A percentile compares a stretch with the other conserved stretches of the same genome.
Evolutionary conservation across 2,329 filamentous ascomycete genomes (phyloP).

Genomic region (Monosporascus sp.): DNA sequence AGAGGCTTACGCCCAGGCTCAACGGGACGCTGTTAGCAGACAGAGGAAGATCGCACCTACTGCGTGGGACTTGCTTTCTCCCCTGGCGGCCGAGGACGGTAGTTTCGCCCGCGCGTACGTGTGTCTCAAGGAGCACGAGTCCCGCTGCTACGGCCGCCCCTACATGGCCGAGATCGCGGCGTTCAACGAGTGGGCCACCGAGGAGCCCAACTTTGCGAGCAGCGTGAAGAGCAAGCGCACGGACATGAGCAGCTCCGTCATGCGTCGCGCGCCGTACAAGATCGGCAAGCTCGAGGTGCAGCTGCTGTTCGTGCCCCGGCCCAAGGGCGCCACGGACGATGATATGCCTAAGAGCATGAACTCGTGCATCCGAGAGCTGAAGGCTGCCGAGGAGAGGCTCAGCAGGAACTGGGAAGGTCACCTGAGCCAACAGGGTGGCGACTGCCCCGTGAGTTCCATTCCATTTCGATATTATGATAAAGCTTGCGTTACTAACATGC

Average conservation of each 20-base stretch:
- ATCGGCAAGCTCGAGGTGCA: conserved; percentile 92
- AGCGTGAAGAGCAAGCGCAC: conserved; percentile 90
- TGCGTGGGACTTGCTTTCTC: conserved; percentile 81
- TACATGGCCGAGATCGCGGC: conserved; percentile 85
- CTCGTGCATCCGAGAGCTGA: conserved; percentile 87
- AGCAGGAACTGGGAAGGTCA: conserved; percentile 79
- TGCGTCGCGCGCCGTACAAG: conserved; percentile 89
- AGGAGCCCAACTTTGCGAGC: conserved; percentile 70
- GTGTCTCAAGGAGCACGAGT: conserved; percentile 87
- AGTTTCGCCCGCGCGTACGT: conserved; percentile 94
- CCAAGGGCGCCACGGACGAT: conserved; percentile 78
- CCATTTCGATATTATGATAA: background rate
- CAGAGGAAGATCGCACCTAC: conserved; percentile 60
- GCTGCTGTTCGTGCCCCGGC: conserved; percentile 88
- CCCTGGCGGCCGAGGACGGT: conserved; percentile 82
- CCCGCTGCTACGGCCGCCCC: conserved; percentile 79
- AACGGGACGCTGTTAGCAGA: conserved; percentile 59
- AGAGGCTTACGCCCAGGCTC: conserved; percentile 61
- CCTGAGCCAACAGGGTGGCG: conserved; percentile 92
- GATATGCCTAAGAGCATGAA: conserved; percentile 99
- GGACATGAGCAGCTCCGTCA: conserved; percentile 55
- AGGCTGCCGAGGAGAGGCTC: conserved; percentile 77
- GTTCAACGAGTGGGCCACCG: conserved; percentile 98
- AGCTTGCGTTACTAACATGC: conserved; percentile 31
- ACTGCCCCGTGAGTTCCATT: conserved; percentile 75